Percentiles rank a stretch among this genome's conserved stretches.
These are phyloP conservation scores for Trypethelium eluteriae DNA, from an alignment of 495 filamentous ascomycete species.

Conservation along the genomic window DNA sequence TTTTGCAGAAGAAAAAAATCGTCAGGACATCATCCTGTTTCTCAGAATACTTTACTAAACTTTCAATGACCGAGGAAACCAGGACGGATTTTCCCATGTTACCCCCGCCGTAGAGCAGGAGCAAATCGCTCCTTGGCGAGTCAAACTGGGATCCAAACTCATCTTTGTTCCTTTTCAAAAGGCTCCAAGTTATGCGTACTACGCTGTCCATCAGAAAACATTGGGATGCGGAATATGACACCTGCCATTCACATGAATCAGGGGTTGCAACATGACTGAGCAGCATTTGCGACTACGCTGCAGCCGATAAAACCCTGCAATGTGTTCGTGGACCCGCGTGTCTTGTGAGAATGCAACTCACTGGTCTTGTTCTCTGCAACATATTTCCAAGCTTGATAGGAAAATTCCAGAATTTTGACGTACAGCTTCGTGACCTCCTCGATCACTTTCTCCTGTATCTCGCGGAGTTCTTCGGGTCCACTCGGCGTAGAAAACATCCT, in stretches of 20 bases:
- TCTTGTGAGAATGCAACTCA: not conserved
- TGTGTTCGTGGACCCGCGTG: no score
- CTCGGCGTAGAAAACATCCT: not conserved
- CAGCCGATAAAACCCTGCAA: no score
- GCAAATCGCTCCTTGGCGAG: not conserved
- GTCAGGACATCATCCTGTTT: not conserved
- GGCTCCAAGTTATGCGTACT: no score
- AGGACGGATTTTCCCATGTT: not conserved
- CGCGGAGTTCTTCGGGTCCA: not conserved
- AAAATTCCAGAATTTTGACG: not conserved
- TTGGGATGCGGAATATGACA: no score
- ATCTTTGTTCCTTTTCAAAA: no score
- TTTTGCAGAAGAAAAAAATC: not conserved
- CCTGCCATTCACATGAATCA: no score
- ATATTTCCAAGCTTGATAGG: not conserved
- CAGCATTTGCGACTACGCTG: no score
- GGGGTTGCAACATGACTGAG: no score
- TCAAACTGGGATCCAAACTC: no score
- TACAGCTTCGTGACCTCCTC: not conserved
- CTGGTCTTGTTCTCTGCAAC: not conserved
- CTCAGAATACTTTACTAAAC: not conserved
- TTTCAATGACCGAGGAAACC: not conserved
- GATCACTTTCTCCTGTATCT: not conserved
- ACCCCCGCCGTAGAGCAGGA: not conserved
- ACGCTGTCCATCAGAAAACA: no score